These are phyloP conservation scores for Arachis stenosperma DNA, from an alignment of 306 rosid genomes.

Conservation along the genomic window DNA sequence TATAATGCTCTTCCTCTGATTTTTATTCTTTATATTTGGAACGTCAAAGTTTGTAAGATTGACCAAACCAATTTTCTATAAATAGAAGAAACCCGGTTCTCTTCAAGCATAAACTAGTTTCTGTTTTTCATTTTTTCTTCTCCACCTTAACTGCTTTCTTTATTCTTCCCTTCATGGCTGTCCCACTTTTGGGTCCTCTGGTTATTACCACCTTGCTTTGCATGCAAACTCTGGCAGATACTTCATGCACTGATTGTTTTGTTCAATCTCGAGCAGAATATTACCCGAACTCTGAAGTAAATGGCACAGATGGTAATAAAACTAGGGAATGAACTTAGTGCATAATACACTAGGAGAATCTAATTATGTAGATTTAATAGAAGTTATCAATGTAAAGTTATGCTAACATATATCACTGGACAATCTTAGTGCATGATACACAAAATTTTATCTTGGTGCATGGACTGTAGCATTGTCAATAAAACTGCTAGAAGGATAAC, in stretches of 20 bases:
- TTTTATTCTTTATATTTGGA: conserved; percentile 18
- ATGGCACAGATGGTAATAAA: conserved; percentile 81
- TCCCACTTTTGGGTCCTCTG: conserved; percentile 44
- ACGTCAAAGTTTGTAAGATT: conserved; percentile 52
- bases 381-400: too few species aligned
- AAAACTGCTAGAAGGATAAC: conserved; percentile 7
- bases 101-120: conserved; percentile 41
- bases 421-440: too few species aligned
- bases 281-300: conserved; percentile 74
- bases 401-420: too few species aligned
- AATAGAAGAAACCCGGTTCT: conserved; percentile 42
- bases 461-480: conserved; percentile 29
- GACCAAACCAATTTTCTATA: conserved; percentile 55
- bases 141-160: conserved; percentile 21
- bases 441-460: too few species aligned
- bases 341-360: too few species aligned
- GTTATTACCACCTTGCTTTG: conserved; percentile 52
- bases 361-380: too few species aligned
- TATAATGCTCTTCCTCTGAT: neutral
- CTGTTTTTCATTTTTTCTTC: neutral
- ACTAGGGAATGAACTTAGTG: neutral
- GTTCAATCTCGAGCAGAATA: conserved; percentile 76
- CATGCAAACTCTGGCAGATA: conserved; percentile 60
- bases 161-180: conserved; percentile 52
- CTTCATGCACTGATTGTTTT: conserved; percentile 67